Evolutionary conservation across 2,329 filamentous ascomycete species (phyloP), one percentile per base, ranked within the genome.

Genomic region (Bipolaris gigantea): DNA sequence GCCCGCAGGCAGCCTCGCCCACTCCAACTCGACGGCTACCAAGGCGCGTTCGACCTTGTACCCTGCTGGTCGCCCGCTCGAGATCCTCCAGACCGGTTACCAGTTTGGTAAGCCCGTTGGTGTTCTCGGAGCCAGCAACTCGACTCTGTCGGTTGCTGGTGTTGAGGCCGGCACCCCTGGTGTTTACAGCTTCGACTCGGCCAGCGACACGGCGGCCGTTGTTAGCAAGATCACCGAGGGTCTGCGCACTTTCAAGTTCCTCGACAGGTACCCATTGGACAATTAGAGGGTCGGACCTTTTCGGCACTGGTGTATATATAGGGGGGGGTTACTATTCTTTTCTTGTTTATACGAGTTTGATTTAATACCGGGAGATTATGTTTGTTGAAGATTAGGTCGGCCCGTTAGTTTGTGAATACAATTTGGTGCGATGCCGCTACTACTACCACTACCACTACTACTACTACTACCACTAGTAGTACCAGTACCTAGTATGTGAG

Each of bases 31-130:
- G 0, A 66, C 67, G 4, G 45, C 55, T 16, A 49, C 56, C 10
- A 55, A 50, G 36, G 52, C 60, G 6, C 59, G 57, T 19, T 83
- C 81, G 3, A 78, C 84, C 0, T 76, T 90, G 6, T 90, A 82
- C 71, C 88, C 88, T 0, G 76, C 81, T 2, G 84, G 84, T 1
- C 79, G 86, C 0, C 88, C 88, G 0, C 72, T 80, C 2, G 81
- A 88, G 75, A 86, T 90, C 46, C 70, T 89, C 16, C 68, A 78
- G 15, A 83, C 86, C 64, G 83, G 80, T 0, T 90, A 85, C 74
- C 77, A 83, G 21, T 90, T 85, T 77, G 88, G 87, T 4, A 91
- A 91, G 78, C 85, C 88, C 0, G 76, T 90, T 21, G 86, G 78
- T 13, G 83, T 82, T 25, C 60, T 89, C 1, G 86, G 85, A 1